Conservation (phyloP, 2,329 filamentous ascomycete genomes). For the Trichophyton mentagrophytes region DNA sequence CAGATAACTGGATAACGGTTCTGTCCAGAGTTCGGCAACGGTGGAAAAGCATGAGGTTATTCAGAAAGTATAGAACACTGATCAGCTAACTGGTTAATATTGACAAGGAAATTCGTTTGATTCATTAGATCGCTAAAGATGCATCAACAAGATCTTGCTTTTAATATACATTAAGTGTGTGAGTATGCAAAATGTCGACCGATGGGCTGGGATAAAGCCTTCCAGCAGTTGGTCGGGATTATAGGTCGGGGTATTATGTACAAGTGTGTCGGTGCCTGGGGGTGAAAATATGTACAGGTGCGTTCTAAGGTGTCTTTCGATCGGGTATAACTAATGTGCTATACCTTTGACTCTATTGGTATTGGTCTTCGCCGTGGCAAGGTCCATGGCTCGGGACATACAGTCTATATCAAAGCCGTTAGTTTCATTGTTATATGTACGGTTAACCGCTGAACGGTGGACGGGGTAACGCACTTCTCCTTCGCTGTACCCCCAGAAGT, state of each 20-base stretch:
- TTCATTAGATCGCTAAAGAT: not conserved
- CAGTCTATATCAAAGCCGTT: slow-evolving; percentile 37
- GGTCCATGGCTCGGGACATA: slow-evolving; percentile 58
- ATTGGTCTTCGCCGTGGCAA: slow-evolving; percentile 41
- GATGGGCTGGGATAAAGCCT: not conserved
- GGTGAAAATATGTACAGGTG: not conserved
- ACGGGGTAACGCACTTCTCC: slow-evolving; percentile 60
- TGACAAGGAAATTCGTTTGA: not conserved
- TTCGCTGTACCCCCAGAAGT: slow-evolving; percentile 96
- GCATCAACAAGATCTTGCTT: not conserved
- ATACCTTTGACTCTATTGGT: slow-evolving; percentile 17
- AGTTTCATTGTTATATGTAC: slow-evolving; percentile 60
- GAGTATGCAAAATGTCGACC: not conserved
- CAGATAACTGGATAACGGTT: not conserved
- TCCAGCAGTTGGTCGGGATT: not conserved
- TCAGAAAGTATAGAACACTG: not conserved
- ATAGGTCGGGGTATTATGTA: not conserved
- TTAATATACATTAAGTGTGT: not conserved
- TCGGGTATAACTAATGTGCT: slow-evolving; percentile 6
- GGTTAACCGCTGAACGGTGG: slow-evolving; percentile 40
- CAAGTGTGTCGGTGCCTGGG: not conserved
- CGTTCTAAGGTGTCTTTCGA: not conserved
- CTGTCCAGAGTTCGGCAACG: not conserved
- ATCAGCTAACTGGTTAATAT: too few relatives aligned
- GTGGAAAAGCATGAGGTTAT: not conserved